These are phyloP conservation scores for Candolleomyces efflorescens DNA, from an alignment of 768 basidiomycete species.

Conservation along the genomic window DNA sequence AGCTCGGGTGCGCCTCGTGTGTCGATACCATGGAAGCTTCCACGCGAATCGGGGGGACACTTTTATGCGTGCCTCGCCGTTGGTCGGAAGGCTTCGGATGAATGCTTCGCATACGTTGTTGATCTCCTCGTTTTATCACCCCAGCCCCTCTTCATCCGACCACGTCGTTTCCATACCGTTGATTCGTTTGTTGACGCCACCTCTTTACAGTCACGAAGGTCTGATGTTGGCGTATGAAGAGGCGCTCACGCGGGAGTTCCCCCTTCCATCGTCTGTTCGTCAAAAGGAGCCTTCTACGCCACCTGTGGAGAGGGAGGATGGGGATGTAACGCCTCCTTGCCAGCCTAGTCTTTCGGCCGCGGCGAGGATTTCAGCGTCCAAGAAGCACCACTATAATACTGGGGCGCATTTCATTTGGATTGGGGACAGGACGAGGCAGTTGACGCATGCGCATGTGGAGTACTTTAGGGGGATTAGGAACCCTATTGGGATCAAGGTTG, in stretches of 20 bases:
- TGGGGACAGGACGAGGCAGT: conserved; percentile 90
- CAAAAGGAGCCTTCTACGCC: conserved; percentile 5
- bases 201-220: conserved; percentile 73
- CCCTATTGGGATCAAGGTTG: conserved; percentile 95
- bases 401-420: conserved; percentile 97
- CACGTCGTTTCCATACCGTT: neutral
- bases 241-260: conserved; percentile 75
- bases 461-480: conserved; percentile 91
- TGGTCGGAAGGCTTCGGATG: too few relatives aligned
- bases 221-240: conserved; percentile 91
- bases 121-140: neutral
- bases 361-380: conserved; percentile 5
- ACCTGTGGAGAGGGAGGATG: neutral
- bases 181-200: neutral
- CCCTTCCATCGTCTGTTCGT: conserved; percentile 29
- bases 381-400: conserved; percentile 73
- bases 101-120: too few relatives aligned
- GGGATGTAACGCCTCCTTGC: neutral
- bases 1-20: too few relatives aligned
- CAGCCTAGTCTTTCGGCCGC: neutral
- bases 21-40: too few relatives aligned
- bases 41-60: too few relatives aligned
- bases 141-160: neutral
- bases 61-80: too few relatives aligned
- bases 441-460: conserved; percentile 92